Percentiles rank a stretch among this genome's conserved stretches.
Conservation (phyloP, 176 grass and related monocot species). For the Avena insularis region DNA sequence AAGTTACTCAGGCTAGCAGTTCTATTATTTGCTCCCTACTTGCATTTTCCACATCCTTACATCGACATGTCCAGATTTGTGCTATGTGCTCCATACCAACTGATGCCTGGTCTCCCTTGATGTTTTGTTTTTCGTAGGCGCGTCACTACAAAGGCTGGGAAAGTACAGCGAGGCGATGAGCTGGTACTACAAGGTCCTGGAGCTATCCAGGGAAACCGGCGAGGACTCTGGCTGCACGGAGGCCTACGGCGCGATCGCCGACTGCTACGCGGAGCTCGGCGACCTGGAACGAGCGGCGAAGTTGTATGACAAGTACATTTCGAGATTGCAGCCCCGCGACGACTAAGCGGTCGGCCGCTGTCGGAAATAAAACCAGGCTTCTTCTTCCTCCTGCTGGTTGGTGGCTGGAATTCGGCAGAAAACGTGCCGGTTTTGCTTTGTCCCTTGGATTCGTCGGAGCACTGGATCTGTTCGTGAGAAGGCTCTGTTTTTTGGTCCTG, state of each 20-base stretch:
- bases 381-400: background rate
- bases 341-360: conserved; percentile 14
- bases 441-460: conserved; percentile 1
- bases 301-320: conserved; percentile 76
- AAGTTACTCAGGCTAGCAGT: background rate
- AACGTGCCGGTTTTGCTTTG: background rate
- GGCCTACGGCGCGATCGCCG: conserved; percentile 76
- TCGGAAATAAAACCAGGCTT: background rate
- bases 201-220: conserved; percentile 59
- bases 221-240: conserved; percentile 74
- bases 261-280: conserved; percentile 70
- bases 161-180: conserved; percentile 68
- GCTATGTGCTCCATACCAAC: background rate
- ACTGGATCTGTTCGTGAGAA: background rate
- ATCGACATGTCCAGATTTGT: background rate
- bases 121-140: conserved; percentile 38
- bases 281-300: conserved; percentile 63
- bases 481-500: too few relatives aligned
- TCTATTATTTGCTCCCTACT: background rate
- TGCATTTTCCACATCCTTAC: too few relatives aligned
- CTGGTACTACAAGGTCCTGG: conserved; percentile 61
- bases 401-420: background rate
- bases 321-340: conserved; percentile 46
- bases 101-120: background rate
- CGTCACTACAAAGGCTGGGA: conserved; percentile 60